Evolutionary conservation across 306 rosid genomes (phyloP).

Genomic region (Quercus rubra): DNA sequence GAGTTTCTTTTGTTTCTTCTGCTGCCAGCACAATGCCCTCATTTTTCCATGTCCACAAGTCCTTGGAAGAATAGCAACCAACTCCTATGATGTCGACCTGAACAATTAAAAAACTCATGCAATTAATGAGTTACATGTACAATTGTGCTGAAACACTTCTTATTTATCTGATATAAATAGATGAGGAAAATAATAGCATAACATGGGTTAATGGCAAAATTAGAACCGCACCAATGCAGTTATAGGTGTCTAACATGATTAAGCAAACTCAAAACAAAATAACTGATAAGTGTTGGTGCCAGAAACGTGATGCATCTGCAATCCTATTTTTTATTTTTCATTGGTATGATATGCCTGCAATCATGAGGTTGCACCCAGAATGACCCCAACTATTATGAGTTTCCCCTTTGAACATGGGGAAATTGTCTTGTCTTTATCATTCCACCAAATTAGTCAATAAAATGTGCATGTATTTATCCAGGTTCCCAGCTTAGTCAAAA

Average conservation of each 20-base stretch:
- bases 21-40: constrained; percentile 91
- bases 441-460: background rate
- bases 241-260: background rate
- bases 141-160: background rate
- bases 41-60: constrained; percentile 94
- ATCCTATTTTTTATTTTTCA: background rate
- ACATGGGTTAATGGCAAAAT: background rate
- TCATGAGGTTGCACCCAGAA: background rate
- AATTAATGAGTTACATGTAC: background rate
- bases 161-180: background rate
- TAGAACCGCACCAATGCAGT: background rate
- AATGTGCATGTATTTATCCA: background rate
- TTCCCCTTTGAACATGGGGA: background rate
- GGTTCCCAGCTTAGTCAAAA: background rate
- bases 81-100: constrained; percentile 98
- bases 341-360: background rate
- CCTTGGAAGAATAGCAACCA: constrained; percentile 94
- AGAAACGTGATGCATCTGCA: background rate
- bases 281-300: background rate
- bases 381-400: background rate
- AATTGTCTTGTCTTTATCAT: background rate
- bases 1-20: constrained; percentile 76
- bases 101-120: background rate
- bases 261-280: background rate
- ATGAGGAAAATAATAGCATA: constrained; percentile 14